phyloP scores from a whole-genome alignment of 2,329 filamentous ascomycete genomes.

The Meredithiella fracta region DNA sequence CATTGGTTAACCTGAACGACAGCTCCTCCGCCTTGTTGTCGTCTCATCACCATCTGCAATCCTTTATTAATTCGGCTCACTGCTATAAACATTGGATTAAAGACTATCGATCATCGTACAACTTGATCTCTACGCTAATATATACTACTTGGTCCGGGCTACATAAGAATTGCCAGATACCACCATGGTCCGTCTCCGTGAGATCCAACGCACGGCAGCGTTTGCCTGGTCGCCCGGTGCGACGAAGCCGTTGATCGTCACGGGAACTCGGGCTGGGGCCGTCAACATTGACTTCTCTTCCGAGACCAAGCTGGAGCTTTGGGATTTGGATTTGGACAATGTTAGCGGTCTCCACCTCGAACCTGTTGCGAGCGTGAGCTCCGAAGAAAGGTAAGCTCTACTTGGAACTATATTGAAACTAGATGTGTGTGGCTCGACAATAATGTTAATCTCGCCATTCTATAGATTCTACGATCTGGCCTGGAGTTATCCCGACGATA shows the following conservation, averaged over 20 bases:
- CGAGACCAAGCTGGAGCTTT: conserved; percentile 89
- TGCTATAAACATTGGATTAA: not conserved
- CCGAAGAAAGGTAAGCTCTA: conserved; percentile 65
- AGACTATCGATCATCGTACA: not conserved
- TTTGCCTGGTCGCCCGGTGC: conserved; percentile 90
- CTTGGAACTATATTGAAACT: not conserved
- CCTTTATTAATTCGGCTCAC: not conserved
- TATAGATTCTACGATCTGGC: conserved; percentile 92
- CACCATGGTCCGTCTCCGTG: conserved; percentile 84
- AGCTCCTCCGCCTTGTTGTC: not conserved
- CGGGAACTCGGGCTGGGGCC: conserved; percentile 84
- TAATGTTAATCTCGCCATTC: not conserved
- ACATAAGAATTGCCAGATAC: conserved; percentile 11
- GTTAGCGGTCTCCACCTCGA: conserved; percentile 67
- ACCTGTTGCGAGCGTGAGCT: conserved; percentile 66
- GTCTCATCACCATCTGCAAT: no score
- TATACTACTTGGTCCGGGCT: not conserved
- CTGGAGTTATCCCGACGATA: conserved; percentile 70
- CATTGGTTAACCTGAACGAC: not conserved
- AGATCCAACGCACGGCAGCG: conserved; percentile 89
- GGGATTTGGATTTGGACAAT: conserved; percentile 78
- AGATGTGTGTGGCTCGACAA: not conserved
- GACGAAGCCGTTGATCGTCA: conserved; percentile 67
- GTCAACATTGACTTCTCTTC: conserved; percentile 96
- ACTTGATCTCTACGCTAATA: not conserved